These are phyloP conservation scores for Podospora sp. DNA, from an alignment of 495 filamentous ascomycete species.

Conservation along the genomic window DNA sequence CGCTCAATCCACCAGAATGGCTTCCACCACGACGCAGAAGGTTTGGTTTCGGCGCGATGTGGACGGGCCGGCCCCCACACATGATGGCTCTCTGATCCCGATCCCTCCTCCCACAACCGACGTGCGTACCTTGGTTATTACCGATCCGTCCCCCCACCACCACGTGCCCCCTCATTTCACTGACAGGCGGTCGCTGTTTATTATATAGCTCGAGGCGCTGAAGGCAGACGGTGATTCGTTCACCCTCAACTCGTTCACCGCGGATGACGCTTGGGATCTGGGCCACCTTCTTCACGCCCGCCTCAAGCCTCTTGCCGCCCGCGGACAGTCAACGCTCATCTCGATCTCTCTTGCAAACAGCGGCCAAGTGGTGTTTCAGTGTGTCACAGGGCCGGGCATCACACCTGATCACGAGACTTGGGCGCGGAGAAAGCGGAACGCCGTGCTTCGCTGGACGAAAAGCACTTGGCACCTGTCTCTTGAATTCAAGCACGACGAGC, in stretches of 20 bases:
- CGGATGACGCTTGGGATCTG: conserved; percentile 66
- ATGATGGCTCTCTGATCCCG: neutral
- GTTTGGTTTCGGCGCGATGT: neutral
- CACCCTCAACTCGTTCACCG: conserved; percentile 64
- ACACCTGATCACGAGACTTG: conserved; percentile 64
- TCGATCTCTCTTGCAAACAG: conserved; percentile 63
- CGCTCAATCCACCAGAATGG: neutral
- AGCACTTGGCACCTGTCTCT: conserved; percentile 68
- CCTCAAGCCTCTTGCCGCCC: conserved; percentile 54
- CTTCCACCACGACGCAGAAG: neutral
- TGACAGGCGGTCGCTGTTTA: neutral
- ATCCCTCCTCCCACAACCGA: neutral
- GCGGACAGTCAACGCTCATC: conserved; percentile 57
- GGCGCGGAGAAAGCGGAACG: conserved; percentile 59
- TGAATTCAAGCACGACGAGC: conserved; percentile 62
- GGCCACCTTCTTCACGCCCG: conserved; percentile 64
- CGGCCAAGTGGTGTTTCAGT: conserved; percentile 56
- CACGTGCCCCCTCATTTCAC: neutral
- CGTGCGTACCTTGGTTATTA: neutral
- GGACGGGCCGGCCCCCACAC: neutral
- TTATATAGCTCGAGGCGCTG: conserved; percentile 5
- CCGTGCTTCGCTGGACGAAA: conserved; percentile 69
- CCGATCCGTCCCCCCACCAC: neutral
- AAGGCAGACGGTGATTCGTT: conserved; percentile 36
- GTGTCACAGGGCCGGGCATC: conserved; percentile 54